Conservation (phyloP, 169 alveolate species). For the Cryptosporidium baileyi region DNA sequence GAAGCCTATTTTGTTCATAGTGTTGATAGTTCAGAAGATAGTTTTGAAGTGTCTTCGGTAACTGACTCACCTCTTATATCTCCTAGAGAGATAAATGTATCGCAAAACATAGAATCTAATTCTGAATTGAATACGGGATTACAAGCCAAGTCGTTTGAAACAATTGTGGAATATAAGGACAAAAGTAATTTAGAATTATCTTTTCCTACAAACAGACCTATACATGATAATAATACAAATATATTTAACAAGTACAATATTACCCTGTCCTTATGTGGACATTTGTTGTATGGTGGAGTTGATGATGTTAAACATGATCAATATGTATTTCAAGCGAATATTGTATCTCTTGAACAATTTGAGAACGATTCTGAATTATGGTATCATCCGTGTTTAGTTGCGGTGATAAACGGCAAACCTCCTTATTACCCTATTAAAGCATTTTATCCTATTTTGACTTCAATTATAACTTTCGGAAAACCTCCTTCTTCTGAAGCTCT, state of each 20-base stretch:
- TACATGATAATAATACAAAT: background rate
- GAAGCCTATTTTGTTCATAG: slow-evolving; percentile 93
- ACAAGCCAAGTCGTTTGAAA: slow-evolving; percentile 3
- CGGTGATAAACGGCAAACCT: slow-evolving; percentile 84
- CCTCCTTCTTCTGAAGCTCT: slow-evolving; percentile 86
- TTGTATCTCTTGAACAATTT: slow-evolving; percentile 81
- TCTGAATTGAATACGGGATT: background rate
- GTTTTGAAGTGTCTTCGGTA: slow-evolving; percentile 11
- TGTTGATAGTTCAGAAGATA: slow-evolving; percentile 71
- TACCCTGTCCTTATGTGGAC: slow-evolving; percentile 59
- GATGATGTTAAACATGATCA: slow-evolving; percentile 46
- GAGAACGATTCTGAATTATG: slow-evolving; percentile 85
- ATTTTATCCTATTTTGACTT: slow-evolving; percentile 87
- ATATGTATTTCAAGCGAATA: slow-evolving; percentile 56
- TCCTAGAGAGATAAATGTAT: slow-evolving; percentile 15
- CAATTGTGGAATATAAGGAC: slow-evolving; percentile 13
- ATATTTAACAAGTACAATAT: slow-evolving; percentile 1
- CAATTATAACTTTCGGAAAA: slow-evolving; percentile 86
- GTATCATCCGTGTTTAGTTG: slow-evolving; percentile 89
- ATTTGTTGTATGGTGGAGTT: slow-evolving; percentile 35
- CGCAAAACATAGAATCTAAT: background rate
- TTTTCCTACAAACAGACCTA: background rate
- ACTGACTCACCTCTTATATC: slow-evolving; percentile 11
- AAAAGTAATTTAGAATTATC: slow-evolving; percentile 6
- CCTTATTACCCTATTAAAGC: slow-evolving; percentile 90